Conservation (phyloP, 768 basidiomycete genomes). For the Termitomyces sp. region DNA sequence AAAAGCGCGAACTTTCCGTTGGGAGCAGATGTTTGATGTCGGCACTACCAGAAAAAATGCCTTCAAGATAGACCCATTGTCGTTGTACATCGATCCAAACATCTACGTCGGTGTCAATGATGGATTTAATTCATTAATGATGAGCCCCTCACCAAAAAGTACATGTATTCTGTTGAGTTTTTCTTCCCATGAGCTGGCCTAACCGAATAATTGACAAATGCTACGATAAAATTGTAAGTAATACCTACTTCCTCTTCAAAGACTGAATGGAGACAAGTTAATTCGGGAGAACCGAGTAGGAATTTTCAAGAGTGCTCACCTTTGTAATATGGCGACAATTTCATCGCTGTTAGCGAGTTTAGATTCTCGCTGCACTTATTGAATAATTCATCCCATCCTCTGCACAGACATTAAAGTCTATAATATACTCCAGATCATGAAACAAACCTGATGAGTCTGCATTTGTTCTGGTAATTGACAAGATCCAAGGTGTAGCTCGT, state of each 20-base stretch:
- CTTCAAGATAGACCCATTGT: conserved; percentile 99
- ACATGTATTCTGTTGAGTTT: conserved; percentile 96
- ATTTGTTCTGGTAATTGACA: conserved; percentile 98
- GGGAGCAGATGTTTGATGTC: conserved; percentile 99
- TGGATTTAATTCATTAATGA: background rate
- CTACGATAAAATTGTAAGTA: background rate
- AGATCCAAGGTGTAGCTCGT: conserved; percentile 92
- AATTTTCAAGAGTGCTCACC: conserved; percentile 36
- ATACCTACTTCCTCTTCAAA: conserved; percentile 76
- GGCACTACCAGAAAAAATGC: conserved; percentile 98
- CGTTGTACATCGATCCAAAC: conserved; percentile 99
- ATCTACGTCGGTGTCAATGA: conserved; percentile 39
- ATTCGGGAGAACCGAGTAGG: background rate
- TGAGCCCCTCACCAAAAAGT: conserved; percentile 67
- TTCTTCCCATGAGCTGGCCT: conserved; percentile 93
- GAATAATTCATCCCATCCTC: conserved; percentile 97
- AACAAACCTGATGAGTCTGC: conserved; percentile 80
- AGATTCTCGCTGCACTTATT: conserved; percentile 96
- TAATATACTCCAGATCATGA: background rate
- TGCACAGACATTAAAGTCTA: conserved; percentile 20
- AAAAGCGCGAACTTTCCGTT: conserved; percentile 95
- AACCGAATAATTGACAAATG: conserved; percentile 5
- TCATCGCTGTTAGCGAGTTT: conserved; percentile 96
- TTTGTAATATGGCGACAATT: conserved; percentile 96
- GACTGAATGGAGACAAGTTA: conserved; percentile 35